Evolutionary conservation across 2,329 filamentous ascomycete species (phyloP), one percentile per base, ranked within the genome.

Genomic region (Penicillium sclerotigenum): DNA sequence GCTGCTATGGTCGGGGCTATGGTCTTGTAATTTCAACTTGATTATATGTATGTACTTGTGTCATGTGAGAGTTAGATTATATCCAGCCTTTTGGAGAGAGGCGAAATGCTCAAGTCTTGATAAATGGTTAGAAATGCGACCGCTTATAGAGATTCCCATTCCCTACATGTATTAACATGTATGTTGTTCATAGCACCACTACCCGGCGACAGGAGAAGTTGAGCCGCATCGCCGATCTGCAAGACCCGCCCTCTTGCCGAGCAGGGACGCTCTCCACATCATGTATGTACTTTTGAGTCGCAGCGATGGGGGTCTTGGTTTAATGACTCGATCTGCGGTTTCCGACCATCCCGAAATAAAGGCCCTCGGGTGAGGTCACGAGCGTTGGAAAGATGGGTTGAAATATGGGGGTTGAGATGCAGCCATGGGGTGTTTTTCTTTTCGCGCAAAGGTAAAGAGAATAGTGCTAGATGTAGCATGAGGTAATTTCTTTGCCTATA

Each of bases 191-290:
- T n/a, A n/a, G n/a, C n/a, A 37, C 5, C 22, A 26, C 9, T 42
- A 26, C 6, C 10, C 16, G 16, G 18, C 10, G 10, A 22, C 18
- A 5, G 3, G n/a, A 16, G 10, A 42, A 4, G 2, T 31, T 82
- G 80, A 10, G 80, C 80, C 2, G 79, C 73, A 61, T 82, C 79
- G 8, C 80, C 80, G 28, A 82, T 75, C 4, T 81, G 66, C 20
- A 78, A 71, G 46, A 79, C 77, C 10, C 77, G 71, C 16, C 71
- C 69, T 4, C 66, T 64, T 3, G 73, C 68, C 67, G 76, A 82
- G 56, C 80, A 63, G 20, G 49, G 11, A 51, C 7, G 59, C 50
- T 33, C 55, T 46, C 56, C 60, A 58, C 51, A 46, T 51, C 3
- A 54, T 37, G 6, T 4, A 54, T 37, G 6, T 20, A 37, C 34